phyloP scores from a whole-genome alignment of 352 stramenopile genomes.

The Phytopythium kandeliae region DNA sequence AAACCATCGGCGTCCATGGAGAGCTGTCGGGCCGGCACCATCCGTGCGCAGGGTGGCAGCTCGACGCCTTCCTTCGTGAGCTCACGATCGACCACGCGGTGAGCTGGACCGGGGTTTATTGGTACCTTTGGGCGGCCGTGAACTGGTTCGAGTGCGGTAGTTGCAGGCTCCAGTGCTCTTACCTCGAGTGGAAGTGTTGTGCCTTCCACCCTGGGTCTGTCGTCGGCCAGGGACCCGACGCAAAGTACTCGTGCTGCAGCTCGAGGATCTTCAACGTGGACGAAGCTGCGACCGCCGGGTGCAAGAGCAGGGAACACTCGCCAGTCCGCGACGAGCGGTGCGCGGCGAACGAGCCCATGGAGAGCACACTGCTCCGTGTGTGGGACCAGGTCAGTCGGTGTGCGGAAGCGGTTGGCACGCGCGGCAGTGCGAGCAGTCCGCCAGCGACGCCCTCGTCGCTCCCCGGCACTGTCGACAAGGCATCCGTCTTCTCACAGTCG shows the following conservation, averaged over 20 bases:
- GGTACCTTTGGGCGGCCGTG: conserved; percentile 74
- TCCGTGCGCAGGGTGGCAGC: conserved; percentile 32
- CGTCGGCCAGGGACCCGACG: conserved; percentile 23
- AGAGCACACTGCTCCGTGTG: conserved; percentile 19
- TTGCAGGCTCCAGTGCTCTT: conserved; percentile 34
- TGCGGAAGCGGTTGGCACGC: neutral
- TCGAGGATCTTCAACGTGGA: conserved; percentile 39
- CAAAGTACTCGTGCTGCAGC: conserved; percentile 51
- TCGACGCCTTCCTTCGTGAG: conserved; percentile 36
- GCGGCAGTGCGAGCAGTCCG: neutral
- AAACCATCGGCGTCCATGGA: conserved; percentile 35
- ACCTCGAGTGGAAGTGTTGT: conserved; percentile 38
- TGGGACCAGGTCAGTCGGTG: conserved; percentile 31
- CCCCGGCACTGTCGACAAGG: conserved; percentile 12
- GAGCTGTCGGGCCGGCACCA: conserved; percentile 44
- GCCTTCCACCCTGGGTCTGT: conserved; percentile 41
- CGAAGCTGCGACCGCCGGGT: conserved; percentile 35
- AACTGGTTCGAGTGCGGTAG: conserved; percentile 44
- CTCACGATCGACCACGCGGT: conserved; percentile 32
- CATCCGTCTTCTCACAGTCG: conserved; percentile 16
- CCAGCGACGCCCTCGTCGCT: conserved; percentile 5
- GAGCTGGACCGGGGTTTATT: conserved; percentile 69
- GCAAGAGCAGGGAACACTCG: conserved; percentile 33
- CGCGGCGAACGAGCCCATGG: conserved; percentile 6
- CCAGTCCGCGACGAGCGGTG: conserved; percentile 10